Base-by-base conservation (phyloP, 768 basidiomycete genomes). In the Stropharia rugosoannulata region DNA sequence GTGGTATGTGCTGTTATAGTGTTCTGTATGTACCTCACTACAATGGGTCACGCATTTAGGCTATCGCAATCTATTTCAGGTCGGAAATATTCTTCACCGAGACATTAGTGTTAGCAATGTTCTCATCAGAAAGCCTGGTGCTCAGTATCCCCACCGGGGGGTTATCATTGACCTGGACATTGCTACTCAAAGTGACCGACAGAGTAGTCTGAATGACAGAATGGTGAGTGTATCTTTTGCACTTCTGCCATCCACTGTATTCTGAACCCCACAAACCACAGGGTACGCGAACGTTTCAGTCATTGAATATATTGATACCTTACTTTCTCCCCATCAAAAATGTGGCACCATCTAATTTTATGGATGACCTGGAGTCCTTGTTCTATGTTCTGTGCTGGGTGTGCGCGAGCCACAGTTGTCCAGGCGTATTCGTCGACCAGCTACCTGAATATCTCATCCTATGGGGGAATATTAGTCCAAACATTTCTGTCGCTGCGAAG, bases 91-190 rank as follows among this genome's bases (percentile, higher is more conserved):
- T 36, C 58, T 45, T 10, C 44, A 45, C 25, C 44, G 68, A 18
- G 65, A 66, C 39, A 62, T 69, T 36, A 67, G 62, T 37, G 48
- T 56, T 11, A 50, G 51, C 11, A 68, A 67, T 29, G 56, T 67
- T 25, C 56, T 64, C 8, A 51, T 65, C 11, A 55, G 55, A 2
- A 12, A 22, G 11, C 19, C 29, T 0, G 55, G 37, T 5, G 43
- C 47, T 3, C 10, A 16, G 10, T 22, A 11, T 6, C 32, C 7
- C n/a, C 22, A 49, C 13, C 52, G 46, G 16, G 61, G 61, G 1
- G 29, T 61, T 12, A 6, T 60, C 10, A 60, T 60, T 9, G 61
- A 60, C 22, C 37, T 60, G 35, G 54, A 60, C 19, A 41, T 57
- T 9, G 38, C 55, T 2, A 44, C 55, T 3, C 38, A 15, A 16